Base-by-base conservation (phyloP, 257 asterid species). In the Craterostigma plantagineum region DNA sequence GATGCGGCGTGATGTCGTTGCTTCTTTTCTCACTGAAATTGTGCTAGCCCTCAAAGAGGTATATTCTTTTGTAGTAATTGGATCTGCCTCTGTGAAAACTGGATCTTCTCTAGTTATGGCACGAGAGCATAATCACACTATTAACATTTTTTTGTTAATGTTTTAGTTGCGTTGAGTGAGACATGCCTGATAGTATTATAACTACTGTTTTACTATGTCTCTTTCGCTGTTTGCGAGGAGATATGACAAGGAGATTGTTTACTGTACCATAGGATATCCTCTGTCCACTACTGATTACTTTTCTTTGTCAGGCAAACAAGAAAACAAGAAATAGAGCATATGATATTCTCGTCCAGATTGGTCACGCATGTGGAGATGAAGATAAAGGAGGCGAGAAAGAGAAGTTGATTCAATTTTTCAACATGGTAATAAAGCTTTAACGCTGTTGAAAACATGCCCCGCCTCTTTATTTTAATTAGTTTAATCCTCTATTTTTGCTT, bases 41-140 rank as follows among this genome's bases (percentile, higher is more conserved):
- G 54, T 79, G 51, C 76, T 90, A 52, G 86, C 94, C 8, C 67
- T 90, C 33, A 90, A 83, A 60, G 98, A 90, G 98, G 98, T 90
- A 66, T 11, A 23, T 23, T 23, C 30, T 23, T 23, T 23, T 23
- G 30, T 23, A 23, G 30, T 23, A 2, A 23, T 23, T 23, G n/a
- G n/a, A n/a, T n/a, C n/a, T n/a, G n/a, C n/a, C n/a, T n/a, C n/a
- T n/a, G n/a, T n/a, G n/a, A n/a, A n/a, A n/a, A n/a, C n/a, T n/a
- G n/a, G n/a, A n/a, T n/a, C n/a, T n/a, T n/a, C n/a, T n/a, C n/a
- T n/a, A n/a, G n/a, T n/a, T n/a, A n/a, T n/a, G n/a, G n/a, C n/a
- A n/a, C n/a, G n/a, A n/a, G n/a, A n/a, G n/a, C n/a, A n/a, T n/a
- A n/a, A n/a, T n/a, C n/a, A n/a, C n/a, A n/a, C n/a, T n/a, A n/a